Percentiles rank a stretch among this genome's conserved stretches.
phyloP scores from a whole-genome alignment of 2,329 filamentous ascomycete genomes.

The Colletotrichum sojae region DNA sequence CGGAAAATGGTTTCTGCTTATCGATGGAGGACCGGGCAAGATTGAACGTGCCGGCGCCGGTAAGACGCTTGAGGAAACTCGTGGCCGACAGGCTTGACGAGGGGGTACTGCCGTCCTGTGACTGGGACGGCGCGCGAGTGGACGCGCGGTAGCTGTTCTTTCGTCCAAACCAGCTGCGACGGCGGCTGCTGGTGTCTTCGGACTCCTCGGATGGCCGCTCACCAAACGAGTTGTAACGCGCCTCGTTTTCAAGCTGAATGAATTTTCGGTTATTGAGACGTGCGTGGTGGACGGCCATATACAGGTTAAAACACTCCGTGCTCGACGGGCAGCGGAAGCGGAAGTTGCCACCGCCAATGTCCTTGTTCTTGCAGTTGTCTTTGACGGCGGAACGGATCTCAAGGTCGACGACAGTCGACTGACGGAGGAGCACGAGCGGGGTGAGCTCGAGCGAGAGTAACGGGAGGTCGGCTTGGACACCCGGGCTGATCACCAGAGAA shows the following conservation, averaged over 20 bases:
- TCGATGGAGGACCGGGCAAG: constrained; percentile 84
- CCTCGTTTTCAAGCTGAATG: constrained; percentile 76
- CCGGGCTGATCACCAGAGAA: constrained; percentile 53
- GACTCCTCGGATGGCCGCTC: constrained; percentile 67
- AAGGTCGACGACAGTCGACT: constrained; percentile 93
- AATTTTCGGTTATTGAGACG: constrained; percentile 95
- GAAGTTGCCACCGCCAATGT: constrained; percentile 80
- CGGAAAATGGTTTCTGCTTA: constrained; percentile 63
- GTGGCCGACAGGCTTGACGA: constrained; percentile 74
- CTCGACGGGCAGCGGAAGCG: constrained; percentile 88
- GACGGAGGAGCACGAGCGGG: constrained; percentile 88
- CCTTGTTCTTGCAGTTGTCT: constrained; percentile 76
- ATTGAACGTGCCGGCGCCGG: constrained; percentile 81
- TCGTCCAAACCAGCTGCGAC: constrained; percentile 72
- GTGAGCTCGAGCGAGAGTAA: constrained; percentile 86
- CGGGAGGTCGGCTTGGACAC: constrained; percentile 53
- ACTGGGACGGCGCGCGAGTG: constrained; percentile 73
- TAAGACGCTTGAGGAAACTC: constrained; percentile 86
- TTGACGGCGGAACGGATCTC: constrained; percentile 92
- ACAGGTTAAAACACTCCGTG: constrained; percentile 85
- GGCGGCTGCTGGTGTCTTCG: constrained; percentile 60
- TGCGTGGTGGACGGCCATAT: constrained; percentile 87
- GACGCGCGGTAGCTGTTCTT: constrained; percentile 77
- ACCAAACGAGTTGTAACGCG: constrained; percentile 79
- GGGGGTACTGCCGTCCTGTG: constrained; percentile 78